Conservation (phyloP, 371 early-diverging fungal genomes). For the Lichtheimia ramosa region DNA sequence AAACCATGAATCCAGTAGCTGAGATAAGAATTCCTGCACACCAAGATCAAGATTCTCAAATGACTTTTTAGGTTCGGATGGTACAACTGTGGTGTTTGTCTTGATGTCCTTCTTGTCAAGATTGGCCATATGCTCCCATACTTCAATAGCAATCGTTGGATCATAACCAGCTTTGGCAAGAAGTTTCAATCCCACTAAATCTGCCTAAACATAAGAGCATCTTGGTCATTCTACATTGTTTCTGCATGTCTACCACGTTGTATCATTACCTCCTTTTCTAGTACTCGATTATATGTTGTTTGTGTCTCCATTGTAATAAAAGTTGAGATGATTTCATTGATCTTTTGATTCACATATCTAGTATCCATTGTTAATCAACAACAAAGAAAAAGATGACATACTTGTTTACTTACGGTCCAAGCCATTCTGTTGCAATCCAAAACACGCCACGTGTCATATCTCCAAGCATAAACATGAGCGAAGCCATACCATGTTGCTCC, state of each 20-base stretch:
- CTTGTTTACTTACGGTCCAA: conserved; percentile 36
- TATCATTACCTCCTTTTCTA: conserved; percentile 39
- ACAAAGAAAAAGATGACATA: not conserved
- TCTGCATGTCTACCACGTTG: not conserved
- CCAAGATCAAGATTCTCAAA: conserved; percentile 19
- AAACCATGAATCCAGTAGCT: conserved; percentile 41
- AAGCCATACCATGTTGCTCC: conserved; percentile 58
- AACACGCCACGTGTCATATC: conserved; percentile 49
- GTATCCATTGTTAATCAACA: not conserved
- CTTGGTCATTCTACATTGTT: not conserved
- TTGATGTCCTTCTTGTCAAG: not conserved
- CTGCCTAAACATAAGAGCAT: conserved; percentile 32
- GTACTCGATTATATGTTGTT: conserved; percentile 39
- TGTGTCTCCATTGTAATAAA: conserved; percentile 36
- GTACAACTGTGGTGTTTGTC: conserved; percentile 5
- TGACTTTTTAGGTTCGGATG: conserved; percentile 8
- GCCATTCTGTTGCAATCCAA: conserved; percentile 47
- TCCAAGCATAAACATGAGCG: conserved; percentile 44
- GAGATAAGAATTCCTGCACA: conserved; percentile 25
- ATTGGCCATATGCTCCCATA: conserved; percentile 19
- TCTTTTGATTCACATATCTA: conserved; percentile 45
- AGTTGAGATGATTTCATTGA: conserved; percentile 36
- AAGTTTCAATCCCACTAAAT: conserved; percentile 55
- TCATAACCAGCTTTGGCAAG: conserved; percentile 61
- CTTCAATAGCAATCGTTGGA: conserved; percentile 47